Evolutionary conservation across 2,329 filamentous ascomycete species (phyloP), one percentile per base, ranked within the genome.

Genomic region (Drechslerella dactyloides): DNA sequence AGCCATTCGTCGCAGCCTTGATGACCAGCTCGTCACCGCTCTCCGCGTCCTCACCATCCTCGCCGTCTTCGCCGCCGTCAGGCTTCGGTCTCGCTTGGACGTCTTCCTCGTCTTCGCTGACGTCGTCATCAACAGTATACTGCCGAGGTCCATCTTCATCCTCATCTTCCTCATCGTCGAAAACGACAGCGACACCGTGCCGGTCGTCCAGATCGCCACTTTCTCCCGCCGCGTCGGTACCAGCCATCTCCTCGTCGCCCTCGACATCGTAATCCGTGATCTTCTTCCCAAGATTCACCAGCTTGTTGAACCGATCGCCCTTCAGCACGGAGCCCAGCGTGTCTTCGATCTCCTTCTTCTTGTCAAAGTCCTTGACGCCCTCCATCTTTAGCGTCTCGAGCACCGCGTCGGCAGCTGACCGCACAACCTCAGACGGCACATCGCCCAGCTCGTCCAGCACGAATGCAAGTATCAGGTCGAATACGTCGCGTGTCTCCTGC

Each of bases 191-290:
- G 51, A 99, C 94, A 83, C 94, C 94, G 80, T 99, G 68, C 2
- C 56, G 24, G 33, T 72, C 68, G 35, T 72, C 68, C 40, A 72
- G 27, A 42, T 72, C 60, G 92, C 55, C 91, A 88, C 52, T 50
- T 11, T 55, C 44, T 19, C 51, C 60, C 6, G 42, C 35, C 11
- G 58, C 60, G 5, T 51, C 68, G 1, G 61, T 63, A 77, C 97
- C 93, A 77, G 97, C 94, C 55, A 97, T 86, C 78, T 97, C 93
- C 30, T 86, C 89, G 51, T 88, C 93, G 74, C 97, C 93, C 33
- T 97, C 94, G 79, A 97, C 92, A 80, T 97, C 90, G 80, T 97
- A 99, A 79, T 99, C 94, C 55, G 94, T 99, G 74, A 99, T 96
- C 82, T 99, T 99, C 83, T 99, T 99, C 74, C 93, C 91, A 48